Base-by-base conservation (phyloP, 257 asterid species). In the Marsdenia floribunda region DNA sequence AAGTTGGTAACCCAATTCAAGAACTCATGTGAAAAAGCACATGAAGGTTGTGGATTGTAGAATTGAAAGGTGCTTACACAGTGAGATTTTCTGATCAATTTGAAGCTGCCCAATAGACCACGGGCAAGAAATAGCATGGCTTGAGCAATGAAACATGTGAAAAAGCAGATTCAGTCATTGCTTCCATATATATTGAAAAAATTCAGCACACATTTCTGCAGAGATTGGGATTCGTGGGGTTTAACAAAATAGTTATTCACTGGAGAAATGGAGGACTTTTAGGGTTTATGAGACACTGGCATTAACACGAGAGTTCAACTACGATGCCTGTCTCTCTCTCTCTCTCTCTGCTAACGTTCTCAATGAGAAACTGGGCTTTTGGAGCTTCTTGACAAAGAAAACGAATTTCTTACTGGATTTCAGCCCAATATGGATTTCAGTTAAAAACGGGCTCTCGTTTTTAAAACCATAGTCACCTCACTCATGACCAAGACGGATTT, bases 121-220 rank as follows among this genome's bases (percentile, higher is more conserved):
- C 96, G 91, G 73, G 81, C 79, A 83, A 86, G 81, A 82, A 86
- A 44, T 81, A 88, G 84, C 97, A 92, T 90, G 83, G 89, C 87
- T 79, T 77, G 69, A 44, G 69, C 75, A 79, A 81, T 68, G 61
- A 69, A 82, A 79, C 82, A 79, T 82, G 71, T 71, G 73, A 60
- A 18, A 74, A 24, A 44, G 12, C 71, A 60, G 69, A 70, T 80
- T 85, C 82, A 85, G 77, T 78, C 81, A 81, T 84, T 82, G 82
- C 81, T 80, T 75, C 84, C 89, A 84, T 71, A 82, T 78, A 76
- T 66, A 79, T 21, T 64, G 74, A 73, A 72, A 74, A 84, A 13
- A 33, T 61, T 70, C 46, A 72, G 72, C 85, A 72, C 15, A 86
- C 88, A 83, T 87, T 74, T 81, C 87, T 76, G 49, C 76, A 54